These are phyloP conservation scores for Colletotrichum nymphaeae DNA, from an alignment of 2,329 filamentous ascomycete species.

Conservation along the genomic window DNA sequence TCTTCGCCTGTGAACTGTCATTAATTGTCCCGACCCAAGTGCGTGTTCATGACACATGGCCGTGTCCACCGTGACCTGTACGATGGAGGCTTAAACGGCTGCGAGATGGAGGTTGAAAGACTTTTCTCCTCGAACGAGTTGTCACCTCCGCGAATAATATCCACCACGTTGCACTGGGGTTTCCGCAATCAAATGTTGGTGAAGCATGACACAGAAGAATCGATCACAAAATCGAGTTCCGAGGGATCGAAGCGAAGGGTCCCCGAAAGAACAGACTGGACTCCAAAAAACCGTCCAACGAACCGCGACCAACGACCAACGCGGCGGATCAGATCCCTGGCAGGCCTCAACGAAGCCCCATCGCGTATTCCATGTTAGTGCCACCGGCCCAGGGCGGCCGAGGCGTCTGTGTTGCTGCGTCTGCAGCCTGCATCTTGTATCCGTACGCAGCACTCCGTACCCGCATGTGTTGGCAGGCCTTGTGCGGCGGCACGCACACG, in stretches of 20 bases:
- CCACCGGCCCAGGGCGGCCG: constrained; percentile 3
- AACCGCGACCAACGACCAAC: neutral
- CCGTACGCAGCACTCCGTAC: neutral
- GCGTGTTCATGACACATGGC: constrained; percentile 11
- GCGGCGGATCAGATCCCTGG: constrained; percentile 3
- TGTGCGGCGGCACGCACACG: neutral
- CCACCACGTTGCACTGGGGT: neutral
- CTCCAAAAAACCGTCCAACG: neutral
- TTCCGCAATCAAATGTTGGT: neutral
- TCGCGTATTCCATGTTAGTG: constrained; percentile 15
- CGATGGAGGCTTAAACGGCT: constrained; percentile 19
- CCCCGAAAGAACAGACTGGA: constrained; percentile 22
- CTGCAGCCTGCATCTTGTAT: constrained; percentile 9
- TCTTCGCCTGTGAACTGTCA: neutral
- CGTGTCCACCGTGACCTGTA: constrained; percentile 8
- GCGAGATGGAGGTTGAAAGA: constrained; percentile 6
- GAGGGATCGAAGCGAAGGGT: neutral
- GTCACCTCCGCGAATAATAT: neutral
- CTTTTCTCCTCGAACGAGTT: neutral
- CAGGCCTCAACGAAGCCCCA: neutral
- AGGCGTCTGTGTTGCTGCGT: constrained; percentile 15
- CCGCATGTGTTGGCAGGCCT: neutral
- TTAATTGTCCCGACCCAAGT: neutral
- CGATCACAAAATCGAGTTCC: neutral
- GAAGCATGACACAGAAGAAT: neutral